phyloP scores from a whole-genome alignment of 2,329 filamentous ascomycete species.

The Botrytis elliptica region DNA sequence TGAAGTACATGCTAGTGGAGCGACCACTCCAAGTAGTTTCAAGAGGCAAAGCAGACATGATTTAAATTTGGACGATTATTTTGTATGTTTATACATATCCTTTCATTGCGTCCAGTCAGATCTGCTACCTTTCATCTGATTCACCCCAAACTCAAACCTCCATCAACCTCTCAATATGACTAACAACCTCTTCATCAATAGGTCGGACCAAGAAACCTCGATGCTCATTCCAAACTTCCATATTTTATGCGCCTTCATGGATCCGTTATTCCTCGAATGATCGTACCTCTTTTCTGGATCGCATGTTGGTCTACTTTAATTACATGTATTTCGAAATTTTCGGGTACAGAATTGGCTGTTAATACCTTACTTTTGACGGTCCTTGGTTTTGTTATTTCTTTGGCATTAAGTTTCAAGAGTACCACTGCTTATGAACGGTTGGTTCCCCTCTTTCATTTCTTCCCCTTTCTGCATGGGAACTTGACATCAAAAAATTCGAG shows the following conservation, averaged over 20 bases:
- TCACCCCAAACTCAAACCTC: neutral
- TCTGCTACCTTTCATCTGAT: neutral
- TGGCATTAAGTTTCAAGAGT: slow-evolving; percentile 74
- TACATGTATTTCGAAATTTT: slow-evolving; percentile 50
- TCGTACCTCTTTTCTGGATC: slow-evolving; percentile 64
- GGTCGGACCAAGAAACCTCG: slow-evolving; percentile 64
- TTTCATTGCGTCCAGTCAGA: neutral
- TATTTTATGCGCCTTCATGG: slow-evolving; percentile 74
- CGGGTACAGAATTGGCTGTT: slow-evolving; percentile 50
- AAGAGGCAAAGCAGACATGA: slow-evolving; percentile 17
- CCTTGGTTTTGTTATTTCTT: slow-evolving; percentile 77
- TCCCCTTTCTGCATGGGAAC: neutral
- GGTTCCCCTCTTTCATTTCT: neutral
- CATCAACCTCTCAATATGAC: slow-evolving; percentile 3
- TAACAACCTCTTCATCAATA: slow-evolving; percentile 14
- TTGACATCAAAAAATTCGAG: neutral
- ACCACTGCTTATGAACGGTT: slow-evolving; percentile 72
- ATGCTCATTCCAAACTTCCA: slow-evolving; percentile 74
- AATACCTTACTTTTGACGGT: slow-evolving; percentile 71
- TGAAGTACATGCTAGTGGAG: slow-evolving; percentile 7
- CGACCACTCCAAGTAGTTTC: slow-evolving; percentile 20
- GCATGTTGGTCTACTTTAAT: slow-evolving; percentile 65
- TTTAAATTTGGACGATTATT: slow-evolving; percentile 33
- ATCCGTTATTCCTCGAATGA: slow-evolving; percentile 71
- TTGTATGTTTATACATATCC: slow-evolving; percentile 31